These are phyloP conservation scores for Diaporthe sp. DNA, from an alignment of 2,329 filamentous ascomycete species.

Conservation along the genomic window DNA sequence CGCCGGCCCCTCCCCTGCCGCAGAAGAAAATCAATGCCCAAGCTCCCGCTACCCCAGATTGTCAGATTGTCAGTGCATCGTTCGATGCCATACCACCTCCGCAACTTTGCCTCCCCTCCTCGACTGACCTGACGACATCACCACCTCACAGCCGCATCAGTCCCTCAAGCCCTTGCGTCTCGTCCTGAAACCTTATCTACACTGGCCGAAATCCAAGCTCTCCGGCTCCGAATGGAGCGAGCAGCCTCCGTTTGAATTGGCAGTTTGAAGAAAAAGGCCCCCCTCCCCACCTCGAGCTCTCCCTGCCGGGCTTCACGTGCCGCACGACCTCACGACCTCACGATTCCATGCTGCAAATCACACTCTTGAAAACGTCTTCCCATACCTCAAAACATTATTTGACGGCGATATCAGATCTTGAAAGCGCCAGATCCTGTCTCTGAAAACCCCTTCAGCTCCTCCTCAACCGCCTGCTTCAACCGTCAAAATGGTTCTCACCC, in stretches of 20 bases:
- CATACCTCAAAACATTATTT: not conserved
- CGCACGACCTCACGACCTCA: conserved; percentile 15
- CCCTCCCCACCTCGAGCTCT: conserved; percentile 14
- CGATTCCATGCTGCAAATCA: not conserved
- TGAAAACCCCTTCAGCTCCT: not conserved
- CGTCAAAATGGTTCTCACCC: conserved; percentile 71
- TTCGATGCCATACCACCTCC: conserved; percentile 38
- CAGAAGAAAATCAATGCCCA: conserved; percentile 7
- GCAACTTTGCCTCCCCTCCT: conserved; percentile 31
- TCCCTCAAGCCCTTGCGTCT: conserved; percentile 3
- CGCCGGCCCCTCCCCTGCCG: conserved; percentile 15
- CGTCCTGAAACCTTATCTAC: conserved; percentile 23
- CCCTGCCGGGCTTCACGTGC: conserved; percentile 2
- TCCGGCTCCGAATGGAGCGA: conserved; percentile 37
- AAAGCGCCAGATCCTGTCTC: not conserved
- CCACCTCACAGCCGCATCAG: conserved; percentile 25
- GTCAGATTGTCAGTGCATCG: conserved; percentile 34
- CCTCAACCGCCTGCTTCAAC: conserved; percentile 33
- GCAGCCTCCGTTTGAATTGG: conserved; percentile 21
- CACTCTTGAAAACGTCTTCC: not conserved
- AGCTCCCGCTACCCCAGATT: conserved; percentile 39
- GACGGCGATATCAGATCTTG: conserved; percentile 26
- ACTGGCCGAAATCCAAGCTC: not conserved
- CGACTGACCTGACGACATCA: conserved; percentile 39
- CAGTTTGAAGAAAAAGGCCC: conserved; percentile 10